Base-by-base conservation (phyloP, 2,329 filamentous ascomycete genomes). In the Phialemoniopsis sp. region DNA sequence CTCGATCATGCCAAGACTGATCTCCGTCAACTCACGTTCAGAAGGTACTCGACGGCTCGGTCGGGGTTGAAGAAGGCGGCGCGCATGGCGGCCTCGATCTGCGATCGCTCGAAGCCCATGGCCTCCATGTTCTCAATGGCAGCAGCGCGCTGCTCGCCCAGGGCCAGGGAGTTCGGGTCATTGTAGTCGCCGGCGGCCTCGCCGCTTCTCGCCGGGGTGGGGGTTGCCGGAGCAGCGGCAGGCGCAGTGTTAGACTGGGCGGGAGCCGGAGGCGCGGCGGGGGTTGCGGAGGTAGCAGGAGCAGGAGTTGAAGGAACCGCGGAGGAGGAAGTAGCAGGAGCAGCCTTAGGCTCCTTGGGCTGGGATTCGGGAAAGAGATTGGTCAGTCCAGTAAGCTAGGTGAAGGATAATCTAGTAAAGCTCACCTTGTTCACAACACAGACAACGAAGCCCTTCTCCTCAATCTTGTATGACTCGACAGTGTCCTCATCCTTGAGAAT, bases 371-470 rank as follows among this genome's bases (percentile, higher is more conserved):
- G n/a, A 33, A 13, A 33, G 19, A 57, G 42, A 38, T 37, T 37
- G 36, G 29, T 40, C 30, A 40, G 39, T 40, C 34, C 21, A 26
- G 10, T 10, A 26, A 10, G 6, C 21, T 10, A 26, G 21, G 6
- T 26, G 17, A 29, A 29, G 12, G 33, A 32, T 26, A 32, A 42
- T n/a, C n/a, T n/a, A n/a, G n/a, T 19, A 28, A 41, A 39, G 46
- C 64, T 47, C 71, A 95, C 90, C 87, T 97, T 97, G 61, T 88
- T 89, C 55, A 95, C 84, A 82, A 98, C 95, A 72, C 93, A 98
- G 45, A 98, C 93, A 56, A 98, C 89, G 63, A 97, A 98, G 29
- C 93, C 93, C 76, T 97, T 98, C 78, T 97, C 93, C 68, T 98
- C 91, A 48, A 98, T 97, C 68, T 89, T 95, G 73, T 97, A 97